phyloP scores from a whole-genome alignment of 768 basidiomycete species.

The Strobilomyces dryophilus region DNA sequence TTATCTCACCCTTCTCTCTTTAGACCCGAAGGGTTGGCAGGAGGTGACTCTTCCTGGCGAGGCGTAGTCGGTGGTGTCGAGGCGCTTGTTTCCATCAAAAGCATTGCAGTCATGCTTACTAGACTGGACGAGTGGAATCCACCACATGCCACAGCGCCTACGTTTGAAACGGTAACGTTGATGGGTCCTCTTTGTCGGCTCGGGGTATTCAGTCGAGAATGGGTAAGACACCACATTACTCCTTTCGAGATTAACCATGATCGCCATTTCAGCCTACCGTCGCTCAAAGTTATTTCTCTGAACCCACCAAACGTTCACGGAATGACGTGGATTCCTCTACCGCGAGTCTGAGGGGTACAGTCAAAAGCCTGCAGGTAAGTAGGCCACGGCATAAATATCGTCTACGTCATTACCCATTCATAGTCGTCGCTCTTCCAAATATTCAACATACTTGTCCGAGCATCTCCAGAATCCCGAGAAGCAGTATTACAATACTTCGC shows the following conservation, averaged over 20 bases:
- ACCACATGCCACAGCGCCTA: slow-evolving; percentile 47
- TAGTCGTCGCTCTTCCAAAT: slow-evolving; percentile 76
- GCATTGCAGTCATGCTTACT: slow-evolving; percentile 78
- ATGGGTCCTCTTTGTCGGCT: slow-evolving; percentile 84
- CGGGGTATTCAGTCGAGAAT: slow-evolving; percentile 85
- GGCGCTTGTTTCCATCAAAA: slow-evolving; percentile 74
- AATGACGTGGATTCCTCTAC: slow-evolving; percentile 80
- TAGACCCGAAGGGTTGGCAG: slow-evolving; percentile 64
- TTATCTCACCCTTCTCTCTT: slow-evolving; percentile 63
- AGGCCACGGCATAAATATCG: not conserved
- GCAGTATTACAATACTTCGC: slow-evolving; percentile 82
- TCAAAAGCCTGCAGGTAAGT: slow-evolving; percentile 77
- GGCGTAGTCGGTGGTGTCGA: slow-evolving; percentile 78
- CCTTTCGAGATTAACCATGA: not conserved
- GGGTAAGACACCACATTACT: slow-evolving; percentile 46
- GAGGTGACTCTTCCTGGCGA: slow-evolving; percentile 81
- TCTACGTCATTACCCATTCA: not conserved
- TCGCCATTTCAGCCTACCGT: slow-evolving; percentile 58
- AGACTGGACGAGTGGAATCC: slow-evolving; percentile 74
- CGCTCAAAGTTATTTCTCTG: slow-evolving; percentile 77
- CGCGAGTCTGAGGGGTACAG: slow-evolving; percentile 78
- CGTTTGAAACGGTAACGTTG: slow-evolving; percentile 63
- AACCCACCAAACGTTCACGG: slow-evolving; percentile 69
- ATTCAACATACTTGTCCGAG: slow-evolving; percentile 84
- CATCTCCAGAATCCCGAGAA: slow-evolving; percentile 74